Base-by-base conservation (phyloP, 768 basidiomycete genomes). In the Hysterangium stoloniferum region DNA sequence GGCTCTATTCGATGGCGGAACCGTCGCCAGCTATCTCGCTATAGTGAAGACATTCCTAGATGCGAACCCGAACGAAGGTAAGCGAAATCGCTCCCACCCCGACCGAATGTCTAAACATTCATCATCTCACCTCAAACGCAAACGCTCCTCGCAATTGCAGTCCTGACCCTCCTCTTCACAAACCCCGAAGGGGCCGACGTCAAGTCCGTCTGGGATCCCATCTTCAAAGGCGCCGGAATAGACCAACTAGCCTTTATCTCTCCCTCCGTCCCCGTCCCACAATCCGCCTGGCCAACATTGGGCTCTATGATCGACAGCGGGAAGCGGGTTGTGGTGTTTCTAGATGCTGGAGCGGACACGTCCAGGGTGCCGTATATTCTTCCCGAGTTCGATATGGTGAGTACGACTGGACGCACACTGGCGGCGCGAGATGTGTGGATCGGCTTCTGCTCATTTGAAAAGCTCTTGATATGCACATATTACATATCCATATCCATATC, bases 101-200 rank as follows among this genome's bases (percentile, higher is more conserved):
- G n/a, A n/a, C n/a, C n/a, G n/a, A n/a, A n/a, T n/a, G n/a, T n/a
- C n/a, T n/a, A n/a, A n/a, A n/a, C n/a, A n/a, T n/a, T n/a, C n/a
- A n/a, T n/a, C n/a, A n/a, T n/a, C n/a, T n/a, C n/a, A n/a, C n/a
- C n/a, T n/a, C n/a, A n/a, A n/a, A n/a, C n/a, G n/a, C n/a, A n/a
- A n/a, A n/a, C n/a, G n/a, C n/a, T n/a, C n/a, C n/a, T n/a, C 28
- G 25, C 44, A 13, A 13, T 27, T 6, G 11, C 29, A 48, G 79
- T 84, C 35, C 52, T 84, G 43, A 80, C 82, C 0, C 64, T 84
- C 45, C 65, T 84, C 33, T 81, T 85, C 58, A 82, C 82, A 33
- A 84, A 84, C 60, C 78, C 77, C 3, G 82, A 83, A 51, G 71
- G 73, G 8, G 63, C 73, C 12, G 73, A 75, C 1, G 66, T 80